phyloP scores from a whole-genome alignment of 2,329 filamentous ascomycete genomes.

The Cercospora brassicicola region DNA sequence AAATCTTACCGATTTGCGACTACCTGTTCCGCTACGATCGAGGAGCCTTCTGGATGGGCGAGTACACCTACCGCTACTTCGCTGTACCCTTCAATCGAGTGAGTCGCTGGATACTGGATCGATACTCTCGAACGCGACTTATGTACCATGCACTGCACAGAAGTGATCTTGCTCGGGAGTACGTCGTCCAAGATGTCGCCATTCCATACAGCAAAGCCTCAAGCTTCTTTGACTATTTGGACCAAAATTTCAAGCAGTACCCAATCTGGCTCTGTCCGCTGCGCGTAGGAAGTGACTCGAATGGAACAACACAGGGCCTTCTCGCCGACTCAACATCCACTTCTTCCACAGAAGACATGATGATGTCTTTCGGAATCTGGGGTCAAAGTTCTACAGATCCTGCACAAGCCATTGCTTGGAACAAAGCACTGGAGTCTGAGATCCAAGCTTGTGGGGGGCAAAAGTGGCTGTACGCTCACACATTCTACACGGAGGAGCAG shows the following conservation, averaged over 20 bases:
- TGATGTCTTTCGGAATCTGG: constrained; percentile 66
- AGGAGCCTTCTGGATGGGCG: constrained; percentile 64
- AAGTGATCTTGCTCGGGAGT: background rate
- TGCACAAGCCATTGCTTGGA: constrained; percentile 61
- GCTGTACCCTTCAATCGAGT: constrained; percentile 58
- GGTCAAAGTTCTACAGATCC: constrained; percentile 61
- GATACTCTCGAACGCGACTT: constrained; percentile 59
- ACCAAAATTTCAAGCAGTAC: constrained; percentile 51
- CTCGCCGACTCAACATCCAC: background rate
- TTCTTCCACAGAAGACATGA: background rate
- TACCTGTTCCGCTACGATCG: constrained; percentile 64
- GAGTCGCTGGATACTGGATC: constrained; percentile 54
- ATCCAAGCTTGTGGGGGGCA: constrained; percentile 68
- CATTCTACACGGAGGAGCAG: constrained; percentile 72
- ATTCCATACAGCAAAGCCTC: constrained; percentile 55
- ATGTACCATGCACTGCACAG: constrained; percentile 56
- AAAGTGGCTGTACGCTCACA: constrained; percentile 85
- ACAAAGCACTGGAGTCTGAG: constrained; percentile 69
- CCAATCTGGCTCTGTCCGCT: constrained; percentile 60
- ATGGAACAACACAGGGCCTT: background rate
- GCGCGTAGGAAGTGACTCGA: background rate
- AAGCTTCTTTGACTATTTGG: constrained; percentile 54
- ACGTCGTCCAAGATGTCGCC: constrained; percentile 62
- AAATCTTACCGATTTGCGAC: constrained; percentile 47
- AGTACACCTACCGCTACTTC: constrained; percentile 61